Base-by-base conservation (phyloP, 352 stramenopile species). In the Phytophthora palmivora region DNA sequence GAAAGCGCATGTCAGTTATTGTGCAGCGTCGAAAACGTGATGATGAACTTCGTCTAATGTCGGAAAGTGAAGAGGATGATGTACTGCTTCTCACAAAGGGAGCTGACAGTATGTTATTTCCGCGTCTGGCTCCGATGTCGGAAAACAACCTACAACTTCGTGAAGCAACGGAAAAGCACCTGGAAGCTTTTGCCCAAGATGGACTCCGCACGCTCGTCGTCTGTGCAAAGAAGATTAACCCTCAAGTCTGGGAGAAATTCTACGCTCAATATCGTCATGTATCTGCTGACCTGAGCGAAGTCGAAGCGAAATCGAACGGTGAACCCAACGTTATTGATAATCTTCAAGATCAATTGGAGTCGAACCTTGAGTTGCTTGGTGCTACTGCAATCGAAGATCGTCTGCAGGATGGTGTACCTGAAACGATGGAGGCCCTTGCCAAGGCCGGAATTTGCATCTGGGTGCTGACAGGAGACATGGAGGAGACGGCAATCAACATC, bases 401-500 rank as follows among this genome's bases (percentile, higher is more conserved):
- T 0, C 63, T 96, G 16, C 88, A 96, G 50, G 84, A 95, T 33
- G 76, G 82, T 14, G 88, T 96, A 8, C 85, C 87, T 6, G 82
- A 92, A 45, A 80, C 87, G 1, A 95, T 96, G 77, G 85, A 91
- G 53, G 58, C 70, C 1, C 60, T 96, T 0, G 75, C 74, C 0
- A 90, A 84, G 44, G 88, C 88, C 28, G 86, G 88, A 12, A 95
- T 96, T 44, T 84, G 67, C 21, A 84, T 96, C n/a, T 96, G 88
- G 88, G 84, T 96, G 32, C 64, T 95, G 15, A 96, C 88, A 3
- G 88, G 88, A 26, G 88, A 96, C 54, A 96, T 94, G 88, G 84
- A 95, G 66, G 88, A 96, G 57, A 96, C 88, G 8, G 88, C 88
- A 0, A 95, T 95, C 44, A 96, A 96, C 62, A 95, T 96, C 67